Base-by-base conservation (phyloP, 1,284 basidiomycete species). In the Moniliella sp. region DNA sequence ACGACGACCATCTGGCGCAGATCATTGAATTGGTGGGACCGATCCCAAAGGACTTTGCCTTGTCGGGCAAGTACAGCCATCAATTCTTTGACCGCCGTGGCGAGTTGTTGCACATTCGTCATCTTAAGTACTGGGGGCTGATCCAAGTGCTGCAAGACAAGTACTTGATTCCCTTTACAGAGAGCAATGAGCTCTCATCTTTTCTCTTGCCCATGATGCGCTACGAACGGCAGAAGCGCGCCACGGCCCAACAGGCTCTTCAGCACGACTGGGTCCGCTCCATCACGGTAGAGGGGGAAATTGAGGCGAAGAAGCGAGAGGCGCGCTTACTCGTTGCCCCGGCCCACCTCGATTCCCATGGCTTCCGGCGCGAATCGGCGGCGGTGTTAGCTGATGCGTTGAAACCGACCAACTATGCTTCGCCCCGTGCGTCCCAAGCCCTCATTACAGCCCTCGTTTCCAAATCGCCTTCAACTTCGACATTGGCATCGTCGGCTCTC, bases 1-100 rank as follows among this genome's bases (percentile, higher is more conserved):
- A 97, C 62, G 88, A 97, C 62, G 88, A 97, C 58, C 88, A 97
- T 57, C 81, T 94, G 38, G 88, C 91, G 3, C 88, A n/a, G n/a
- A n/a, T n/a, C n/a, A n/a, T n/a, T n/a, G n/a, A n/a, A n/a, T n/a
- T n/a, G n/a, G n/a, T n/a, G 97, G 65, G 81, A 94, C 50, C 91
- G 51, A 68, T 70, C 59, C 81, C 86, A 7, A 76, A 76, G 54
- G 68, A 67, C 32, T 65, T 97, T 28, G 82, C 83, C 2, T 73
- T 91, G 47, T 72, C 74, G 3, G 88, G 88, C 28, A 94, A 91
- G 61, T 94, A 93, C 65, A 78, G 75, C 43, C 72, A 74, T 33
- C 84, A 94, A 58, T 82, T 93, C 57, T 94, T 97, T 66, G 94
- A 78, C 50, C 74, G 83, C 15, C 78, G 78, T 68, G 84, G 82